phyloP scores from a whole-genome alignment of 257 asterid species.

The Plantago major region DNA sequence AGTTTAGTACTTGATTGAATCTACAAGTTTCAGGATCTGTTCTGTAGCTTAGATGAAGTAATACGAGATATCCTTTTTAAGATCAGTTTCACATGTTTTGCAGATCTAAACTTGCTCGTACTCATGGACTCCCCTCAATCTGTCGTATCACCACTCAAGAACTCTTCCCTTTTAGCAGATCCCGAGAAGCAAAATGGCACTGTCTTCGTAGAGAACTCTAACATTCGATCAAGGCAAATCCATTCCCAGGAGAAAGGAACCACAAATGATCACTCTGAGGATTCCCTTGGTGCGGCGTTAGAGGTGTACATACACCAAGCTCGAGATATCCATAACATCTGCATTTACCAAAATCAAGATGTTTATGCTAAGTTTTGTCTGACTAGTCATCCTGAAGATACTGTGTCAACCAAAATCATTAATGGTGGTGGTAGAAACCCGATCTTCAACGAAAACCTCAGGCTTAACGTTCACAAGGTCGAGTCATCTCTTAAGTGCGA shows the following conservation, averaged over 20 bases:
- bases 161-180: constrained; percentile 40
- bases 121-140: constrained; percentile 92
- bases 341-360: constrained; percentile 94
- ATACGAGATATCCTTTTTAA: constrained; percentile 11
- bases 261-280: constrained; percentile 30
- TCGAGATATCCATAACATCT: constrained; percentile 86
- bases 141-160: constrained; percentile 79
- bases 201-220: constrained; percentile 27
- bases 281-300: constrained; percentile 46
- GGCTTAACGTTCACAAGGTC: constrained; percentile 47
- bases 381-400: constrained; percentile 74
- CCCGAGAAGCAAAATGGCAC: constrained; percentile 51
- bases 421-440: constrained; percentile 95
- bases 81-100: constrained; percentile 11
- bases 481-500: constrained; percentile 87
- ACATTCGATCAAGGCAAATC: constrained; percentile 28
- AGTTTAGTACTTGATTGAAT: not conserved
- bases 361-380: constrained; percentile 86
- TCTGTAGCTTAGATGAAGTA: not conserved
- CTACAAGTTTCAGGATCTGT: not conserved
- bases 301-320: constrained; percentile 88
- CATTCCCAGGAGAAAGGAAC: constrained; percentile 36
- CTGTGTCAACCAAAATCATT: constrained; percentile 71
- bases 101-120: constrained; percentile 37
- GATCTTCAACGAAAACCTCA: constrained; percentile 63